Evolutionary conservation across 1,284 basidiomycete species (phyloP).

Genomic region (Vanrija sp.): DNA sequence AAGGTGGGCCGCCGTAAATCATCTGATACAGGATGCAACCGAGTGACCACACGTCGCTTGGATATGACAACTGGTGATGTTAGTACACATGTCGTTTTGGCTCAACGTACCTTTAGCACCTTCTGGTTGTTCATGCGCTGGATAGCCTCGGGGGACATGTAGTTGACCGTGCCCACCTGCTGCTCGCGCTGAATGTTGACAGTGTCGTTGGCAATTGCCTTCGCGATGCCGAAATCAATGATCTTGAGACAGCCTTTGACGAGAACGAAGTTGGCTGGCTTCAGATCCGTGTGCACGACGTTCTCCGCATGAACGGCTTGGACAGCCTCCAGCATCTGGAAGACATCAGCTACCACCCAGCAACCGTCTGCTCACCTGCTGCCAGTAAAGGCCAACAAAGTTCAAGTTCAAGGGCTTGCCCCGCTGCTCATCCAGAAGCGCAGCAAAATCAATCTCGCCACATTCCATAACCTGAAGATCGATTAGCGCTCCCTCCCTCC

Average conservation of each 20-base stretch:
- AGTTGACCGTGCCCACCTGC: slow-evolving; percentile 90
- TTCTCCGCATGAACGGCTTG: slow-evolving; percentile 93
- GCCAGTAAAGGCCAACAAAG: slow-evolving; percentile 90
- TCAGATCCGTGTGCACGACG: slow-evolving; percentile 93
- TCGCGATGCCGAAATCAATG: slow-evolving; percentile 95
- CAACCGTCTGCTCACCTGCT: slow-evolving; percentile 62
- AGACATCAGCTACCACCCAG: neutral
- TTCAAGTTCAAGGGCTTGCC: slow-evolving; percentile 80
- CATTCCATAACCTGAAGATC: slow-evolving; percentile 72
- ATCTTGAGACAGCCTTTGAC: slow-evolving; percentile 89
- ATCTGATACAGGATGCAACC: slow-evolving; percentile 97
- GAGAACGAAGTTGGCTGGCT: slow-evolving; percentile 93
- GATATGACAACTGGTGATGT: slow-evolving; percentile 46
- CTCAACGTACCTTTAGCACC: slow-evolving; percentile 45
- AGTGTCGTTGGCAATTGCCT: slow-evolving; percentile 93
- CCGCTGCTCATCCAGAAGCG: slow-evolving; percentile 72
- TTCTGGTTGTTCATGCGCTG: slow-evolving; percentile 54
- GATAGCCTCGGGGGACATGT: slow-evolving; percentile 93
- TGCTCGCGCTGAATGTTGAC: slow-evolving; percentile 93
- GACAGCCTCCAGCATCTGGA: slow-evolving; percentile 89
- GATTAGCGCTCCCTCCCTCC: too few relatives aligned
- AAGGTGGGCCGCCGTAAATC: slow-evolving; percentile 88
- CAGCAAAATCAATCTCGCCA: slow-evolving; percentile 82
- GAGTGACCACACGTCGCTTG: slow-evolving; percentile 95
- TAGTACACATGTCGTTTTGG: neutral